Percentiles rank a stretch among this genome's conserved stretches.
Conservation (phyloP, 768 basidiomycete genomes). For the Lactarius deliciosus region DNA sequence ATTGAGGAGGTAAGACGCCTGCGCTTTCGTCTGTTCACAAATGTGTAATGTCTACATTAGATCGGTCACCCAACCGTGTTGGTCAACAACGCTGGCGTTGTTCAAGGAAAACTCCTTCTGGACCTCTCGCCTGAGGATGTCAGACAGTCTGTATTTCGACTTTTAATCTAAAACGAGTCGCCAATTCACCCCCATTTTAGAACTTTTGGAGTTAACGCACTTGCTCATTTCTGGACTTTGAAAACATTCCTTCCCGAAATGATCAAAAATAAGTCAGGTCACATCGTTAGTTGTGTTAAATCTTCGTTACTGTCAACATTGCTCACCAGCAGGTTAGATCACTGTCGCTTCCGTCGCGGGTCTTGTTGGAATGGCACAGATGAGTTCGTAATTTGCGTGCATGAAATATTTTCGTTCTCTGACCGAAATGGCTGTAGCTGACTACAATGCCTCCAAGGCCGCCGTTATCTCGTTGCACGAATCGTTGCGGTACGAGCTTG, state of each 20-base stretch:
- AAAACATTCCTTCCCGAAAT: slow-evolving; percentile 92
- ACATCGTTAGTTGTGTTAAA: slow-evolving; percentile 60
- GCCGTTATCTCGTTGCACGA: slow-evolving; percentile 81
- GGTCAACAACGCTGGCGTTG: slow-evolving; percentile 94
- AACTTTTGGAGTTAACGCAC: slow-evolving; percentile 85
- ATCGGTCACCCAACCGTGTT: slow-evolving; percentile 87
- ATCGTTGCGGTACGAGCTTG: slow-evolving; percentile 84
- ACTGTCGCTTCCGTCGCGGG: slow-evolving; percentile 78
- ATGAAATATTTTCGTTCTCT: slow-evolving; percentile 4
- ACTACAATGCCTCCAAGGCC: slow-evolving; percentile 92
- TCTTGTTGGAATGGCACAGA: slow-evolving; percentile 66
- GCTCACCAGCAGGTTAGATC: slow-evolving; percentile 46
- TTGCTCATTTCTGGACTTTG: slow-evolving; percentile 89
- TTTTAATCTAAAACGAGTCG: not conserved
- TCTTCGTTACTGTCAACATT: not conserved
- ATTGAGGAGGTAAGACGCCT: slow-evolving; percentile 62
- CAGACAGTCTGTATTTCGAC: slow-evolving; percentile 56
- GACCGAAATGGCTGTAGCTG: slow-evolving; percentile 47
- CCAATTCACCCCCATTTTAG: slow-evolving; percentile 42
- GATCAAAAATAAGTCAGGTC: slow-evolving; percentile 74
- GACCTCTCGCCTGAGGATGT: slow-evolving; percentile 80
- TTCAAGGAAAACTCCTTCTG: slow-evolving; percentile 82
- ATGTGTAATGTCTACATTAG: slow-evolving; percentile 40
- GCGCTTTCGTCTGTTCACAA: not conserved
- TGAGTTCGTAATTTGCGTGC: slow-evolving; percentile 52